These are phyloP conservation scores for Ogataea wickerhamii DNA, from an alignment of 805 yeast genomes.

Conservation along the genomic window DNA sequence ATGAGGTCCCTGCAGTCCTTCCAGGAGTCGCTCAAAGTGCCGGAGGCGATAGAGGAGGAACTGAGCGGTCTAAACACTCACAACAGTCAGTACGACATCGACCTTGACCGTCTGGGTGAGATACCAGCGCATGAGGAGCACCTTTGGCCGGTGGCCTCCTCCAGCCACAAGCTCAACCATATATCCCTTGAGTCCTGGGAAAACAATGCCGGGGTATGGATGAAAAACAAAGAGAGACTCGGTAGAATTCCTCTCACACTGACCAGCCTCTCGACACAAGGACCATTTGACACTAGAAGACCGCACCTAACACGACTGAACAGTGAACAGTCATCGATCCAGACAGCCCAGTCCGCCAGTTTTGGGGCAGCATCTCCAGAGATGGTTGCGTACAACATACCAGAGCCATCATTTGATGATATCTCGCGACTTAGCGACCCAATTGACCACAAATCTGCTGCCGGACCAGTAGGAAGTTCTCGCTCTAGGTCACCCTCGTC, in stretches of 20 bases:
- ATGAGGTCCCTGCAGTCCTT: not conserved
- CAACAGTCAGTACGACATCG: slow-evolving; percentile 4
- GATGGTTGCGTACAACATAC: not conserved
- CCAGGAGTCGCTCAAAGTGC: slow-evolving; percentile 3
- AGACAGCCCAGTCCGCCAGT: slow-evolving; percentile 3
- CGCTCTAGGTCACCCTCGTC: not conserved
- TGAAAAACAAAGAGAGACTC: slow-evolving; percentile 19
- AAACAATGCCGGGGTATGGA: slow-evolving; percentile 21
- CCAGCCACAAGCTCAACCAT: slow-evolving; percentile 16
- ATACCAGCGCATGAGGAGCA: slow-evolving; percentile 19
- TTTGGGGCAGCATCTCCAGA: not conserved
- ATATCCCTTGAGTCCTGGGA: slow-evolving; percentile 31
- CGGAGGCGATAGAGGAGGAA: slow-evolving; percentile 14
- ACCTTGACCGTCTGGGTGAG: slow-evolving; percentile 18
- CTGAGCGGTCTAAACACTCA: not conserved
- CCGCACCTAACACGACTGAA: slow-evolving; percentile 16
- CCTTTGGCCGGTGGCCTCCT: slow-evolving; percentile 14
- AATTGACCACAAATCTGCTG: not conserved
- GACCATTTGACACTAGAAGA: slow-evolving; percentile 1
- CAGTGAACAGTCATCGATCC: slow-evolving; percentile 22
- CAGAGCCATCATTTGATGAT: not conserved
- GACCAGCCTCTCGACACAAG: slow-evolving; percentile 5
- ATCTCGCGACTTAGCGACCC: too few species aligned
- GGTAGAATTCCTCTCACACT: slow-evolving; percentile 12
- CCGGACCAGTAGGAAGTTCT: not conserved